Conservation (phyloP, 169 alveolate species). For the Plasmodium sp. region DNA sequence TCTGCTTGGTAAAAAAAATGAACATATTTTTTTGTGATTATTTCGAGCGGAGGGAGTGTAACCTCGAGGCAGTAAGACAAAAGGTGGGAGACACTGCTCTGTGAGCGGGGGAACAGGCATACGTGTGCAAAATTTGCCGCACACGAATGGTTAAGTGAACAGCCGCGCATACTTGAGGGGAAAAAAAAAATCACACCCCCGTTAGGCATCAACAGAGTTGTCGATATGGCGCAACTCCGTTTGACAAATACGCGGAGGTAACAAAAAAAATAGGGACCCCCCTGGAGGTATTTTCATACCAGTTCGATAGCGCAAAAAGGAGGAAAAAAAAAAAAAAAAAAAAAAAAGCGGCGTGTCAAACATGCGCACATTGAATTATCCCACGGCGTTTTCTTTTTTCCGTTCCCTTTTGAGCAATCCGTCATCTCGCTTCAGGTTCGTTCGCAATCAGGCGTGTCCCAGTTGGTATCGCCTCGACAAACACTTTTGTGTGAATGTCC, state of each 20-base stretch:
- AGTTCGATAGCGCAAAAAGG: background rate
- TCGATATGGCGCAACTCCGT: background rate
- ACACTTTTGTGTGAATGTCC: background rate
- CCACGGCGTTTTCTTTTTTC: background rate
- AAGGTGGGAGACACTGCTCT: background rate
- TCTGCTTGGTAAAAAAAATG: background rate
- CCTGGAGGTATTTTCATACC: background rate
- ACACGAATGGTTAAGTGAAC: background rate
- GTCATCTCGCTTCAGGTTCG: background rate
- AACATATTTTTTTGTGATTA: background rate
- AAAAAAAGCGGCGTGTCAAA: background rate
- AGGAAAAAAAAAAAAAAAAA: background rate
- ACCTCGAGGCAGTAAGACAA: background rate
- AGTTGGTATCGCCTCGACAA: background rate
- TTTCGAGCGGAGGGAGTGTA: background rate
- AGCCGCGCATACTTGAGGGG: background rate
- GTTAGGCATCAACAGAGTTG: background rate
- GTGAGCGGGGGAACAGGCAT: background rate
- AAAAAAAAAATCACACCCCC: background rate
- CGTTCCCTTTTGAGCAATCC: background rate
- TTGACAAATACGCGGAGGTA: background rate
- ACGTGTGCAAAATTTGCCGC: background rate
- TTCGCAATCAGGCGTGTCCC: background rate
- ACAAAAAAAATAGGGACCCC: background rate
- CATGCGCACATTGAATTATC: background rate